Percentiles rank a stretch among this genome's conserved stretches.
Evolutionary conservation across 1,284 basidiomycete species (phyloP).

Genomic region (Rhizopogon parksii): DNA sequence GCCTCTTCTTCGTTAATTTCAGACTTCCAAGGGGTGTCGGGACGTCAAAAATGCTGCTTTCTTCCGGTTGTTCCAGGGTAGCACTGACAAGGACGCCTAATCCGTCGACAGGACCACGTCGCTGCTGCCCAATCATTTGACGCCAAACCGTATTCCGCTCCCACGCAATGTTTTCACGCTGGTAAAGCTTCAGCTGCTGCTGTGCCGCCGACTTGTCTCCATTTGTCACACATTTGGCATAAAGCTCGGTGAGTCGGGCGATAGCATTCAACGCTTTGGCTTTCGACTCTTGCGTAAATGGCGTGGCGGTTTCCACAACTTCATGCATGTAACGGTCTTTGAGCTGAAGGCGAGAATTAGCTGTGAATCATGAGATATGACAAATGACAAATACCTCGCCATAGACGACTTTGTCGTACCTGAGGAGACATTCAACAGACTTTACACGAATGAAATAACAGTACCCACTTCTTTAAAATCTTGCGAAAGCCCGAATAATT

Average conservation of each 20-base stretch:
- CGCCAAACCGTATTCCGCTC: conserved; percentile 95
- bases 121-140: conserved; percentile 91
- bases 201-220: conserved; percentile 70
- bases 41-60: conserved; percentile 46
- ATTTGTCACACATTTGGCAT: conserved; percentile 80
- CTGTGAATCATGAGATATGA: background rate
- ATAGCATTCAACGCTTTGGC: conserved; percentile 61
- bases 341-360: conserved; percentile 38
- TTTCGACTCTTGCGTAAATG: conserved; percentile 64
- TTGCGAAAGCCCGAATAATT: conserved; percentile 95
- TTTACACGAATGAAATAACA: conserved; percentile 2
- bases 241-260: conserved; percentile 63
- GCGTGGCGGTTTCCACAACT: conserved; percentile 61
- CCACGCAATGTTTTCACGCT: conserved; percentile 93
- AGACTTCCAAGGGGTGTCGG: conserved; percentile 59
- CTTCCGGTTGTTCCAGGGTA: conserved; percentile 47
- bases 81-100: conserved; percentile 39
- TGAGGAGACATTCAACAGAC: conserved; percentile 23
- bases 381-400: conserved; percentile 43
- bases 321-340: conserved; percentile 79
- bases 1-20: conserved; percentile 56
- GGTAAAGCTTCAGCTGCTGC: conserved; percentile 81
- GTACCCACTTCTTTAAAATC: conserved; percentile 86
- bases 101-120: conserved; percentile 52
- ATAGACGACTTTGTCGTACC: conserved; percentile 93